Evolutionary conservation across 176 grass and related monocot genomes (phyloP), one percentile per base, ranked within the genome.

Genomic region (Musa acuminata): DNA sequence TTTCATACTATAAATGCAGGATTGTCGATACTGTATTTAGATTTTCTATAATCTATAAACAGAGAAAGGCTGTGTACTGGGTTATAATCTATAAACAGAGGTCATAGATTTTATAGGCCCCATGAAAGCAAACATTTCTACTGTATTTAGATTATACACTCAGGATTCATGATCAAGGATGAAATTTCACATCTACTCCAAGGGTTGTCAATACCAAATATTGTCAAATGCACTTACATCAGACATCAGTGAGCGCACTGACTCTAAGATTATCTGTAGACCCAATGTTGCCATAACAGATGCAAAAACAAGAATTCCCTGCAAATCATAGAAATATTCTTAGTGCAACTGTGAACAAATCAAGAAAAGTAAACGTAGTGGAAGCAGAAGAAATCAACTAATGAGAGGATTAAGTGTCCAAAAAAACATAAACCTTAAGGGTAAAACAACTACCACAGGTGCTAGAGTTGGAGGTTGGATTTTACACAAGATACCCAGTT

Each of bases 221-320:
- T 22, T 70, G 67, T 70, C 13, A 51, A 50, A 13, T 50, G 57
- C 51, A 65, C 49, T 13, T 60, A 79, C 51, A 72, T 9, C 0
- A 52, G 22, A 64, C 0, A 72, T 62, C 2, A 67, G 17, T 57
- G 52, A 82, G n/a, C 17, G 60, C 8, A 81, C 23, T 76, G 71
- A 70, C 23, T 70, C 17, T n/a, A 82, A 65, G 69, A 67, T 72
- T 17, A 80, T 99, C n/a, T 82, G 19, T 55, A 99, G 90, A 73
- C 95, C 95, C 67, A 99, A 84, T 71, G 95, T 99, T 82, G 95
- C 95, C 95, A 99, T 99, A 77, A 99, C 95, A 82, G 95, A 99
- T 69, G 95, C 90, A 81, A 99, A 99, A 69, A 99, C 95, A 84
- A 99, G 95, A 68, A 99, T 99, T 72, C 95, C 95, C 95, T 99